These are phyloP conservation scores for Penicillium sp. DNA, from an alignment of 2,329 filamentous ascomycete genomes.

Conservation along the genomic window DNA sequence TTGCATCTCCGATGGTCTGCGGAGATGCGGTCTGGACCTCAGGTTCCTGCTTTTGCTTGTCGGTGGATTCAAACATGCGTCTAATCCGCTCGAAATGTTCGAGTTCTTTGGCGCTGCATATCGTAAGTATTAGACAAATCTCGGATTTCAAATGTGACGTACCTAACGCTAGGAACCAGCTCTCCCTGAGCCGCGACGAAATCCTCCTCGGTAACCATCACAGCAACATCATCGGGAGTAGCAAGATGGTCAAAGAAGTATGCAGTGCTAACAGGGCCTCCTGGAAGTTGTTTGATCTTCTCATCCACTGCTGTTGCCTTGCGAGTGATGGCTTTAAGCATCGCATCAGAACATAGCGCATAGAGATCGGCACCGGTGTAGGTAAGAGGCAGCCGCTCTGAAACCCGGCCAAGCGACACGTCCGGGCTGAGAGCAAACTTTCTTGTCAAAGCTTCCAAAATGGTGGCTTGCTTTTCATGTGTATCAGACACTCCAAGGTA, in stretches of 20 bases:
- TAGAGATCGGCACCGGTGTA: conserved; percentile 98
- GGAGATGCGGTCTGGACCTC: conserved; percentile 23
- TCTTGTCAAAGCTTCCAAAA: conserved; percentile 89
- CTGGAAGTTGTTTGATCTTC: conserved; percentile 71
- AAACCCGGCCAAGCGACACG: conserved; percentile 75
- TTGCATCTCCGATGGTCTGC: conserved; percentile 44
- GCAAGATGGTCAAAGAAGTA: conserved; percentile 96
- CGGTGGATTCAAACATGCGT: conserved; percentile 73
- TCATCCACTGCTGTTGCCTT: conserved; percentile 82
- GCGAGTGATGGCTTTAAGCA: conserved; percentile 97
- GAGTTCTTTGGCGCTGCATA: conserved; percentile 78
- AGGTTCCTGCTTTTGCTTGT: conserved; percentile 50
- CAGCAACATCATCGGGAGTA: conserved; percentile 78
- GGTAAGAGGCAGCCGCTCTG: conserved; percentile 82
- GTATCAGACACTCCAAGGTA: conserved; percentile 96
- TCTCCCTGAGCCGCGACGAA: conserved; percentile 82
- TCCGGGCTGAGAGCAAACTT: conserved; percentile 88
- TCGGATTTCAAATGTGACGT: conserved; percentile 24
- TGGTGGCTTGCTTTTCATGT: conserved; percentile 93
- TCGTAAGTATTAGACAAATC: conserved; percentile 28
- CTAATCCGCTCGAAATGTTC: conserved; percentile 88
- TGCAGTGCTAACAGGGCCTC: conserved; percentile 73
- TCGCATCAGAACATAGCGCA: conserved; percentile 94
- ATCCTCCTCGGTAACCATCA: conserved; percentile 87
- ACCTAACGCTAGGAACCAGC: conserved; percentile 84